Evolutionary conservation across 1,284 basidiomycete genomes (phyloP), one percentile per base, ranked within the genome.

Genomic region (Rugosomyces carneus): DNA sequence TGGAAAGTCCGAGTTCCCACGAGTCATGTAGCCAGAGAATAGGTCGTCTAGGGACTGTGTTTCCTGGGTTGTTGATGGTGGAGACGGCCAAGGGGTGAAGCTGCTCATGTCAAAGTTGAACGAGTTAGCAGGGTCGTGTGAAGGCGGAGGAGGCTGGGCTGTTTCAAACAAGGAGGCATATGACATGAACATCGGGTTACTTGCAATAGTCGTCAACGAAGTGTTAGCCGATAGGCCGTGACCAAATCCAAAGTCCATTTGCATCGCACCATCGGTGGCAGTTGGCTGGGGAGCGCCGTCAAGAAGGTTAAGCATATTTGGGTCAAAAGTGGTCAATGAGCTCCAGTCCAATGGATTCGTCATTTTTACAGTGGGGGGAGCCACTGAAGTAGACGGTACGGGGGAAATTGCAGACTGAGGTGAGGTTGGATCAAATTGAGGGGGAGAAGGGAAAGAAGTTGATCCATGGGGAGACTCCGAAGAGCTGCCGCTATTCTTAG

Each of bases 111-210:
- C 66, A 38, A 75, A 71, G 36, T 61, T 63, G 57, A 71, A 70
- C 2, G 61, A 42, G 47, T 60, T 65, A 55, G 57, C 54, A 40
- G 48, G 48, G 34, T 58, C 53, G 47, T 15, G 48, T 51, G 48
- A 21, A 42, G 43, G 54, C 19, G 56, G 57, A 39, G 60, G 57
- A 38, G 66, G 64, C 35, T 60, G 55, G 23, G 62, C 67, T 53
- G 57, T 57, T 51, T 79, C 76, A 48, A 79, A 78, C 1, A 74
- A 71, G 40, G 86, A 82, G 8, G 80, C 75, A 58, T 84, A 84
- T n/a, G 86, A 86, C 71, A 84, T 86, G 69, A 82, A 88, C 62
- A 80, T 72, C 1, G 87, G 84, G 53, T 88, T 88, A 62, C 72
- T 82, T 40, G 84, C 84, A 48, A 90, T 82, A 2, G 83, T 87